phyloP scores from a whole-genome alignment of 129 eudicot species.

The Saposhnikovia divaricata region DNA sequence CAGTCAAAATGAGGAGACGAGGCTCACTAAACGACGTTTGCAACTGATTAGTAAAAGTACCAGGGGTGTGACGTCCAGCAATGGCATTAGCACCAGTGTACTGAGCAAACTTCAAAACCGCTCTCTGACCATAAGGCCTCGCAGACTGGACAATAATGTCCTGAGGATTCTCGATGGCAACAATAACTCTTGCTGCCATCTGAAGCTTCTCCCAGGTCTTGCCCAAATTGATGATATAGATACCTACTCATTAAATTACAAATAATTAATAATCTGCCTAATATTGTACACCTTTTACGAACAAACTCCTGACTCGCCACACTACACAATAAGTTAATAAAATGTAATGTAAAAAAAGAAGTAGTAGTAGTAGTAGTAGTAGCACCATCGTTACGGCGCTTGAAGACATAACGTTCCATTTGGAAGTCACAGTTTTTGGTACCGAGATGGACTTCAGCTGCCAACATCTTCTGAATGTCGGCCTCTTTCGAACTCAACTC shows the following conservation, averaged over 20 bases:
- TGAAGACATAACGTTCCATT: constrained; percentile 76
- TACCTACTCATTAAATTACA: constrained; percentile 26
- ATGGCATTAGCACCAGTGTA: constrained; percentile 71
- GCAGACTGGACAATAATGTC: constrained; percentile 94
- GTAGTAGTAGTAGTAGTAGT: background rate
- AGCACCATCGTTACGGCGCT: constrained; percentile 54
- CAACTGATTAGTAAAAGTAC: constrained; percentile 84
- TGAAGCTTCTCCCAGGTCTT: constrained; percentile 90
- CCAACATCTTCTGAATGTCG: constrained; percentile 69
- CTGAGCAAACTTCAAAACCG: constrained; percentile 86
- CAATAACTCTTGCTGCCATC: constrained; percentile 88
- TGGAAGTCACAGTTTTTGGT: constrained; percentile 76
- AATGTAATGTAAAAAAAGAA: background rate
- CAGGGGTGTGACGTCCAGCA: constrained; percentile 95
- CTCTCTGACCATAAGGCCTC: constrained; percentile 85
- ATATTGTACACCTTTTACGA: too few species aligned
- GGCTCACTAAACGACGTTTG: constrained; percentile 86
- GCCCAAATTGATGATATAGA: constrained; percentile 68
- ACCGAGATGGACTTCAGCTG: constrained; percentile 72
- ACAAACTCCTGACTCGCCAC: too few species aligned
- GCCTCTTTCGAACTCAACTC: constrained; percentile 39
- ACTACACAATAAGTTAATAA: background rate
- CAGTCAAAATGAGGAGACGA: constrained; percentile 79
- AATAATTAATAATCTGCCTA: too few species aligned
- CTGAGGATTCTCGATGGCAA: constrained; percentile 74